Percentiles rank a stretch among this genome's conserved stretches.
Conservation (phyloP, 73 alveolate species). For the Paramecium sonneborni region DNA sequence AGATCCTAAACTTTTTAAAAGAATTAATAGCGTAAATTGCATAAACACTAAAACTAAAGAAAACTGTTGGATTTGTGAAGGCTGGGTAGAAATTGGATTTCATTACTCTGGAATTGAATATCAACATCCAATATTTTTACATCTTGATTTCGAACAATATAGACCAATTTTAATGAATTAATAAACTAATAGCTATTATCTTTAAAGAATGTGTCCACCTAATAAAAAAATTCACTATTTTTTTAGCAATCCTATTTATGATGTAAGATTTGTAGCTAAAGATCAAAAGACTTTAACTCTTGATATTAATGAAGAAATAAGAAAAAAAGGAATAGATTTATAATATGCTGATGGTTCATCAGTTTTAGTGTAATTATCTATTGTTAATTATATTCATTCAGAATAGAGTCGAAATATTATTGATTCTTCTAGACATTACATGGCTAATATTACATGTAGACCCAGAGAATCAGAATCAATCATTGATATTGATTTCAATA, state of each 20-base stretch:
- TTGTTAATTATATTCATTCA: slow-evolving; percentile 10
- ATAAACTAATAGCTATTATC: not conserved
- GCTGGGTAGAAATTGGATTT: slow-evolving; percentile 59
- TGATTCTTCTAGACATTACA: slow-evolving; percentile 2
- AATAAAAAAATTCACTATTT: slow-evolving; percentile 33
- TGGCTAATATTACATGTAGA: slow-evolving; percentile 19
- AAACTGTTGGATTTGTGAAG: slow-evolving; percentile 68
- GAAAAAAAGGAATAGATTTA: not conserved
- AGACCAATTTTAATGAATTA: slow-evolving; percentile 55
- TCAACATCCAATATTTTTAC: slow-evolving; percentile 55
- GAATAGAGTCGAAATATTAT: not conserved
- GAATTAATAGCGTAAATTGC: not conserved
- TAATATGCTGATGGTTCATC: slow-evolving; percentile 45
- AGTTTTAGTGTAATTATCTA: not conserved
- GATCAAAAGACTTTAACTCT: slow-evolving; percentile 34
- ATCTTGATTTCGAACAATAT: slow-evolving; percentile 64
- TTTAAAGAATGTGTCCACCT: slow-evolving; percentile 67
- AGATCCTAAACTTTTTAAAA: slow-evolving; percentile 1
- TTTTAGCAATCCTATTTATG: slow-evolving; percentile 50
- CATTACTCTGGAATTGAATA: slow-evolving; percentile 3
- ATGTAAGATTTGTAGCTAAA: slow-evolving; percentile 12
- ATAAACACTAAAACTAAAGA: slow-evolving; percentile 52
- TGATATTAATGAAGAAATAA: not conserved
- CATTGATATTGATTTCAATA: slow-evolving; percentile 13
- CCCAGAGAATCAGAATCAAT: slow-evolving; percentile 38